Conservation (phyloP, 805 yeast genomes). For the Kodamaea lidongshanica region DNA sequence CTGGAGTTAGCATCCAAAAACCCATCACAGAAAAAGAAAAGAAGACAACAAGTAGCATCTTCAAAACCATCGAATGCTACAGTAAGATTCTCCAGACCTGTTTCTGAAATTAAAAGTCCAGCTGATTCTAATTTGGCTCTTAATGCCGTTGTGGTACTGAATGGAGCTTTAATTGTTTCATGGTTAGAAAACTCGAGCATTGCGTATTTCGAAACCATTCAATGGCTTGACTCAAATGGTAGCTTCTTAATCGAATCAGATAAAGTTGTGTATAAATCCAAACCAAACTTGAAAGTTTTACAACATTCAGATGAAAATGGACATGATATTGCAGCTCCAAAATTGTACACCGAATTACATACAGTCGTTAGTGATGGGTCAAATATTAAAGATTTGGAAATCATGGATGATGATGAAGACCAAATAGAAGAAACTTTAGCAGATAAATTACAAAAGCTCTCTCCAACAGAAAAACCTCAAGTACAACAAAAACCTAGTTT, state of each 20-base stretch:
- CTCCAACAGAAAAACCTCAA: slow-evolving; percentile 19
- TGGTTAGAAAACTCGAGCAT: slow-evolving; percentile 61
- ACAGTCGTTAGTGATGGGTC: slow-evolving; percentile 60
- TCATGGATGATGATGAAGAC: slow-evolving; percentile 36
- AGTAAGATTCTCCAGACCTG: slow-evolving; percentile 45
- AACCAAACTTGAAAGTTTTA: slow-evolving; percentile 36
- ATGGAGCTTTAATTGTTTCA: slow-evolving; percentile 37
- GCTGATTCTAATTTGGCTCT: slow-evolving; percentile 24
- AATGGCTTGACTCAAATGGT: slow-evolving; percentile 38
- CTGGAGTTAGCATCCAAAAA: slow-evolving; percentile 8
- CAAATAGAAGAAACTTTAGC: slow-evolving; percentile 42
- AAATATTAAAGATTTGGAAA: slow-evolving; percentile 51
- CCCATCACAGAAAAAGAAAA: slow-evolving; percentile 36
- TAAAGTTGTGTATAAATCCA: slow-evolving; percentile 28
- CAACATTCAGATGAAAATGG: slow-evolving; percentile 37
- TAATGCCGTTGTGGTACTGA: slow-evolving; percentile 24
- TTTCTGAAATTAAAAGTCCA: slow-evolving; percentile 27
- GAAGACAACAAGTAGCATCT: slow-evolving; percentile 31
- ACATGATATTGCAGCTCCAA: slow-evolving; percentile 49
- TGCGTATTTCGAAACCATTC: slow-evolving; percentile 51
- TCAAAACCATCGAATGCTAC: slow-evolving; percentile 48
- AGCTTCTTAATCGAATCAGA: slow-evolving; percentile 19
- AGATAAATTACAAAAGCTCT: slow-evolving; percentile 42
- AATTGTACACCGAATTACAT: slow-evolving; percentile 53
- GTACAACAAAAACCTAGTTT: slow-evolving; percentile 31